Evolutionary conservation across 192 early-diverging fungal species (phyloP).

Genomic region (Thoreauomyces humboldtii): DNA sequence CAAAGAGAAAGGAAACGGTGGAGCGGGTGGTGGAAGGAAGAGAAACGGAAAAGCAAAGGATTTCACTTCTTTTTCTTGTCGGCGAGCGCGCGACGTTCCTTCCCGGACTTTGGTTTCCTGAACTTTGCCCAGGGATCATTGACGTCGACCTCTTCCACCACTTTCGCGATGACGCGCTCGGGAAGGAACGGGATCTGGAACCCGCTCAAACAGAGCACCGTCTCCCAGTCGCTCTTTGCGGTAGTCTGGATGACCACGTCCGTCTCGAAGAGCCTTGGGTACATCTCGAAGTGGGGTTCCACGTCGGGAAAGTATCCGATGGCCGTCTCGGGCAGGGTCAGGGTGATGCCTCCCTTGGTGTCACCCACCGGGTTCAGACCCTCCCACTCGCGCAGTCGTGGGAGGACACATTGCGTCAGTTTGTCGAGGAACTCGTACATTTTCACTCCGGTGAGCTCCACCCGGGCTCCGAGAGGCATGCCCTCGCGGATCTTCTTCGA

Average conservation of each 20-base stretch:
- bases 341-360: slow-evolving; percentile 71
- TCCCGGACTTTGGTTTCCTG: slow-evolving; percentile 46
- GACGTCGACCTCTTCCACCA: slow-evolving; percentile 25
- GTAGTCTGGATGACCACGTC: slow-evolving; percentile 83
- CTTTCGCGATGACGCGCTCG: slow-evolving; percentile 30
- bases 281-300: slow-evolving; percentile 92
- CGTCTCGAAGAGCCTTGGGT: slow-evolving; percentile 85
- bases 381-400: slow-evolving; percentile 87
- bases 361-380: slow-evolving; percentile 73
- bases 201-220: slow-evolving; percentile 79
- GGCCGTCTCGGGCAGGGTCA: slow-evolving; percentile 79
- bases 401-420: slow-evolving; percentile 89
- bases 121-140: slow-evolving; percentile 54
- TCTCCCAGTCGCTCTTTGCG: slow-evolving; percentile 71
- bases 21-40: too few relatives aligned
- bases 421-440: slow-evolving; percentile 97
- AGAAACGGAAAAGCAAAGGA: too few relatives aligned
- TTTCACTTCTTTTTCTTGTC: slow-evolving; percentile 12
- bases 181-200: slow-evolving; percentile 82
- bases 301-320: slow-evolving; percentile 96
- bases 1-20: too few relatives aligned
- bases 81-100: slow-evolving; percentile 31
- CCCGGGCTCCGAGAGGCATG: slow-evolving; percentile 87
- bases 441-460: slow-evolving; percentile 73
- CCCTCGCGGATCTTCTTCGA: slow-evolving; percentile 84